Conservation (phyloP, 106 monocot genomes). For the Narthecium ossifragum region DNA sequence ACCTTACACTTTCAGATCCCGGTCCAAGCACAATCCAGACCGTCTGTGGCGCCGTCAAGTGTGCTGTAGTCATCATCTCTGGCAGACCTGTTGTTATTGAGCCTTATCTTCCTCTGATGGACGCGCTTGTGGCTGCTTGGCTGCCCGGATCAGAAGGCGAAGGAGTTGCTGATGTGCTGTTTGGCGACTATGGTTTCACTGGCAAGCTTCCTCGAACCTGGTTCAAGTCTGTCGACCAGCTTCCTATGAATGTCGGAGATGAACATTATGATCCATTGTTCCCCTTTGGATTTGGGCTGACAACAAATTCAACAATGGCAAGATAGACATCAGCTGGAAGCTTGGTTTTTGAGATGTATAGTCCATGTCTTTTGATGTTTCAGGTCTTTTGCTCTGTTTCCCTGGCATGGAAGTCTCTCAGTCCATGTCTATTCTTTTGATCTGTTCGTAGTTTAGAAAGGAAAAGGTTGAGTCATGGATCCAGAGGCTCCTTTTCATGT, state of each 20-base stretch:
- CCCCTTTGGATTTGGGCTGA: slow-evolving; percentile 56
- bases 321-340: neutral
- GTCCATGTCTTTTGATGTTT: no score
- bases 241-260: slow-evolving; percentile 67
- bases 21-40: slow-evolving; percentile 35
- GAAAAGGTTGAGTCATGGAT: no score
- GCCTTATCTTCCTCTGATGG: slow-evolving; percentile 22
- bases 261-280: slow-evolving; percentile 50
- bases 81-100: slow-evolving; percentile 53
- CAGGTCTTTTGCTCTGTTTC: no score
- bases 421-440: no score
- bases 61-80: slow-evolving; percentile 42
- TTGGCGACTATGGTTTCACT: slow-evolving; percentile 60
- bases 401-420: no score
- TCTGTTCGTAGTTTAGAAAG: no score
- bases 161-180: slow-evolving; percentile 54
- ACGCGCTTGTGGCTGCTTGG: slow-evolving; percentile 64
- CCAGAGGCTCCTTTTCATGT: no score
- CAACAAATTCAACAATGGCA: slow-evolving; percentile 18
- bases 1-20: slow-evolving; percentile 34
- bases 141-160: slow-evolving; percentile 52
- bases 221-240: slow-evolving; percentile 59
- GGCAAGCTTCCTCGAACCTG: slow-evolving; percentile 63
- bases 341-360: no score
- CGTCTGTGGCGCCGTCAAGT: slow-evolving; percentile 31